Base-by-base conservation (phyloP, 2,329 filamentous ascomycete species). In the Eutypa lata region DNA sequence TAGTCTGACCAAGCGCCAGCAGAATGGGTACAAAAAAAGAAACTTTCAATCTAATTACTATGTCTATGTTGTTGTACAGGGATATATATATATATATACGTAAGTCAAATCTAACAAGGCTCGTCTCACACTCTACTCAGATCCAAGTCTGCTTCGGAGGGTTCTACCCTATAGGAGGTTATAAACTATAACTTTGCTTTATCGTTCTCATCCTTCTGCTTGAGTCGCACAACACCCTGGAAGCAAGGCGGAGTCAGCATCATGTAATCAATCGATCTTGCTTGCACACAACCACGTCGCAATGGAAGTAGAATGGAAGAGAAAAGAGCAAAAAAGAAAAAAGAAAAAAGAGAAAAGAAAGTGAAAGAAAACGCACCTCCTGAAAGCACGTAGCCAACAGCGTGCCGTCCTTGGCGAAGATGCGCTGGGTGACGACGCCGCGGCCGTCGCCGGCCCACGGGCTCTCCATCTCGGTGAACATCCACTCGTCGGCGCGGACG, bases 401-500 rank as follows among this genome's bases (percentile, higher is more conserved):
- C 24, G 78, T 86, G 21, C 90, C 90, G 56, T 91, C 86, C 59
- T 74, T 76, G 24, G 81, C 79, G 67, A 86, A 92, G 55, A 93
- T 88, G 69, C 83, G 81, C 76, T 91, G 88, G 61, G 80, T 82
- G 40, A 93, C 90, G 18, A 93, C 76, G 0, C 88, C 90, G 54
- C 90, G 78, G 3, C 89, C 89, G 63, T 91, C 87, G 1, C 87
- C 89, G 2, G 86, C 81, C 89, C 90, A 94, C 0, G 89, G 88
- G 51, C 84, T 90, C 71, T 89, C 82, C 81, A 90, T 90, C 74
- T 92, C 89, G 19, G 80, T 82, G 61, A 90, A 84, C 81, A 91
- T 87, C 89, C 89, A 92, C 70, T 91, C 82, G 62, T 87, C 84
- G 4, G 82, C 83, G 61, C 72, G 74, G 52, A 87, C 80, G 53